These are phyloP conservation scores for Emericellopsis cladophorae DNA, from an alignment of 2,329 filamentous ascomycete genomes.

Conservation along the genomic window DNA sequence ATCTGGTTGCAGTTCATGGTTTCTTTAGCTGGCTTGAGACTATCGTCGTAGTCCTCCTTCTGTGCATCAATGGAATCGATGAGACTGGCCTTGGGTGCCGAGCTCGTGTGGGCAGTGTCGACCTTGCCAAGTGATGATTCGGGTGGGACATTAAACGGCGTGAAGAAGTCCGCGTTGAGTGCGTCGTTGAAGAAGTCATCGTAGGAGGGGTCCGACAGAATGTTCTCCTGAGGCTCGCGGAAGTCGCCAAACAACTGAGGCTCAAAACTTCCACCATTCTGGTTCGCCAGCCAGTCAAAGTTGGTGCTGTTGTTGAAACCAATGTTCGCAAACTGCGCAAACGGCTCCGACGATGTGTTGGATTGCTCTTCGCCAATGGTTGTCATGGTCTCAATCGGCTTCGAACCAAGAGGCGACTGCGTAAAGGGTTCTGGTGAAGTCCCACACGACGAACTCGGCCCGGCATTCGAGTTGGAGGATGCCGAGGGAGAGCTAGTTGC, in stretches of 20 bases:
- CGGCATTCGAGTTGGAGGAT: constrained; percentile 47
- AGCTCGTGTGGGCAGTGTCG: constrained; percentile 12
- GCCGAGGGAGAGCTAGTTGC: constrained; percentile 53
- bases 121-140: constrained; percentile 10
- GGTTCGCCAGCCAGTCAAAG: constrained; percentile 64
- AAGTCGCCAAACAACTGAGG: constrained; percentile 87
- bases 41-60: constrained; percentile 59
- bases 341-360: constrained; percentile 16
- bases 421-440: constrained; percentile 68
- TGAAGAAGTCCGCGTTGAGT: constrained; percentile 68
- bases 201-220: constrained; percentile 57
- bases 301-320: constrained; percentile 37
- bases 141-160: constrained; percentile 59
- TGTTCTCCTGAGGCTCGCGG: constrained; percentile 75
- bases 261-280: constrained; percentile 79
- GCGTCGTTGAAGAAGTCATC: constrained; percentile 67
- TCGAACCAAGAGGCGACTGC: constrained; percentile 56
- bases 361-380: constrained; percentile 56
- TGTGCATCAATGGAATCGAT: constrained; percentile 67
- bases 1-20: constrained; percentile 82
- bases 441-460: constrained; percentile 54
- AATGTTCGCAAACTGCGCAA: constrained; percentile 16
- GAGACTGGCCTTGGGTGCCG: constrained; percentile 50
- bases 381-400: constrained; percentile 47
- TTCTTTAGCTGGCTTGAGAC: constrained; percentile 35